Base-by-base conservation (phyloP, 176 grass and related monocot species). In the Aegilops speltoides region DNA sequence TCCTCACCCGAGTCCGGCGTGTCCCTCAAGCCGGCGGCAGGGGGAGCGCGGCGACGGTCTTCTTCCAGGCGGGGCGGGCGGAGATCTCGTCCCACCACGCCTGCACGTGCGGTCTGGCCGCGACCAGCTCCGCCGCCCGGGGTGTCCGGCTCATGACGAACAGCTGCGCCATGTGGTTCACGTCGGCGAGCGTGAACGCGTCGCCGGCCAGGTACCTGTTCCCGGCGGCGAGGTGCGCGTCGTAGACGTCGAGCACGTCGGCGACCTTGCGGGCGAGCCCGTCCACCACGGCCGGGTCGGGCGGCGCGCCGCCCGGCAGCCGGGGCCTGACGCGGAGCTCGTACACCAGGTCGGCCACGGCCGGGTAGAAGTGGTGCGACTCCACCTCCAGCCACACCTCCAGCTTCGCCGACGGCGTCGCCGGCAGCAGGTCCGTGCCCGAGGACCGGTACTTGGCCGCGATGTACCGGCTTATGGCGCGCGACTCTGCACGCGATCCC, bases 311-410 rank as follows among this genome's bases (percentile, higher is more conserved):
- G 46, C 91, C 46, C 16, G 45, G 15, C 15, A 77, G 2, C 12
- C 88, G 11, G 2, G 95, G 93, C 76, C 62, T 90, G 50, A 98
- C 60, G 26, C 89, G 15, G 3, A 91, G 10, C 89, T 98, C 76
- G 79, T 85, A 91, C 60, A 90, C 81, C 24, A 98, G 65, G 41
- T 11, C 78, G 4, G 83, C 41, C 13, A 46, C 89, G 13, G 83
- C 13, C 4, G 85, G 82, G 65, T 85, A 38, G 89, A 98, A 95
- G 86, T 95, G 85, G 68, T 92, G 90, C 32, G 91, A 82, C 79
- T 98, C 95, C 28, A 93, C 91, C 80, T 97, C 92, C 2, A 95
- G 90, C 95, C 92, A 97, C 28, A 87, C 65, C 81, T 98, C 95
- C 25, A 95, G 65, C 81, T 79, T 38, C 8, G 79, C 91, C 40